phyloP scores from a whole-genome alignment of 345 rosid species.

The Carallia brachiata region DNA sequence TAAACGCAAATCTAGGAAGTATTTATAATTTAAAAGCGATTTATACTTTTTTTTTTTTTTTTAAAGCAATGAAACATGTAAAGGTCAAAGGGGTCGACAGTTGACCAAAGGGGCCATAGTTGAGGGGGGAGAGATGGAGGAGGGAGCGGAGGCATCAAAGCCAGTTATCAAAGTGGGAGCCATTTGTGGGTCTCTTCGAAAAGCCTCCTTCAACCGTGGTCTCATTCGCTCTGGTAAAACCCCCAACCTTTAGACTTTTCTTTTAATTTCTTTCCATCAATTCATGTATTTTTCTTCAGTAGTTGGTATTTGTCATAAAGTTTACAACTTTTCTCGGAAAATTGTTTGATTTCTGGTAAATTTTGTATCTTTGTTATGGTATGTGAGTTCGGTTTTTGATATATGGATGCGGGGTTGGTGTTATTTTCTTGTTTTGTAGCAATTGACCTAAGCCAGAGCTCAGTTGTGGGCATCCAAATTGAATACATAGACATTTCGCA shows the following conservation, averaged over 20 bases:
- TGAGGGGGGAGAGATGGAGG: conserved; percentile 2
- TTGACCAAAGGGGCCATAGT: neutral
- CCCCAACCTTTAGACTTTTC: neutral
- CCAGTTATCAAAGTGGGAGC: conserved; percentile 65
- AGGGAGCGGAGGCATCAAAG: conserved; percentile 31
- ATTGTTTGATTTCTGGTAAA: conserved; percentile 39
- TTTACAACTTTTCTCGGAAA: neutral
- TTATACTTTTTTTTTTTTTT: too few species aligned
- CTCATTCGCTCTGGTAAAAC: conserved; percentile 60
- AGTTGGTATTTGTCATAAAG: neutral
- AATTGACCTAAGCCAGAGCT: conserved; percentile 13
- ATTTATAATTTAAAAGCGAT: too few species aligned
- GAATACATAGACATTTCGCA: conserved; percentile 16
- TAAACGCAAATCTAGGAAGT: too few species aligned
- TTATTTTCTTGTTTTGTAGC: conserved; percentile 6
- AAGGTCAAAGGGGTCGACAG: neutral
- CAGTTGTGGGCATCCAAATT: conserved; percentile 16
- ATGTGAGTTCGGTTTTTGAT: neutral
- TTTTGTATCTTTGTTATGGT: neutral
- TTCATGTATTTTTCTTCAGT: neutral
- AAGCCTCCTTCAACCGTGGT: conserved; percentile 63
- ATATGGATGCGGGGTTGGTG: neutral
- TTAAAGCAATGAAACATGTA: too few species aligned
- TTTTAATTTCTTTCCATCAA: neutral
- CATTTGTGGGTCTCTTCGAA: conserved; percentile 75